Conservation (phyloP, 257 asterid species). For the Hygrophila difformis region DNA sequence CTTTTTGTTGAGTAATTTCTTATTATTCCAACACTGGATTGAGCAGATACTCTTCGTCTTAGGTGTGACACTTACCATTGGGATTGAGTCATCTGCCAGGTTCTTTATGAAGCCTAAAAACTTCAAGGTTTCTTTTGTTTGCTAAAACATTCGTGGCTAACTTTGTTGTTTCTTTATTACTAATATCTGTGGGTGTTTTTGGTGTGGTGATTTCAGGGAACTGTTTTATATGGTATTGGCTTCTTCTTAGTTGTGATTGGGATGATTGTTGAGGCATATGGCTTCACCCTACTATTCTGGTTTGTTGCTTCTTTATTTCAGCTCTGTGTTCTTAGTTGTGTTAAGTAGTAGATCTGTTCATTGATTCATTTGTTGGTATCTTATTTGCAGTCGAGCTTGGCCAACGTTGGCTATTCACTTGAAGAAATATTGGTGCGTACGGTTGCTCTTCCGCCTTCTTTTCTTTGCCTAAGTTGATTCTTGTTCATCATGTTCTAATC, state of each 20-base stretch:
- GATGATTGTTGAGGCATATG: constrained; percentile 83
- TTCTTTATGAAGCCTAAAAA: constrained; percentile 73
- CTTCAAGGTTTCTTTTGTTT: constrained; percentile 47
- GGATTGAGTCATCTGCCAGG: constrained; percentile 65
- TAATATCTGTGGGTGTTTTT: constrained; percentile 3
- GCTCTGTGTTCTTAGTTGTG: not conserved
- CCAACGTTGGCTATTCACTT: constrained; percentile 75
- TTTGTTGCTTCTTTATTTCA: constrained; percentile 12
- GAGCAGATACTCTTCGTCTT: constrained; percentile 81
- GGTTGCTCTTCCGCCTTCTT: constrained; percentile 12
- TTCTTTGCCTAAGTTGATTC: no score
- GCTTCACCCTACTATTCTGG: constrained; percentile 83
- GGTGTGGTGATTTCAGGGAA: constrained; percentile 44
- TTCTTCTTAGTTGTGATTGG: constrained; percentile 91
- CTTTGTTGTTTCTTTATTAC: constrained; percentile 1
- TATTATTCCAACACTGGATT: constrained; percentile 16
- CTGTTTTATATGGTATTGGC: constrained; percentile 68
- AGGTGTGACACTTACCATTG: constrained; percentile 77
- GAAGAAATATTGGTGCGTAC: constrained; percentile 87
- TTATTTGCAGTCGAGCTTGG: constrained; percentile 77
- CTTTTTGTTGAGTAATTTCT: constrained; percentile 1
- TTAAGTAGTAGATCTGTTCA: not conserved
- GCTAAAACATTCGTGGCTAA: not conserved
- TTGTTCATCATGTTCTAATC: no score
- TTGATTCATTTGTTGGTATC: not conserved